These are phyloP conservation scores for Sanghuangporus baumii DNA, from an alignment of 1,284 basidiomycete species.

Conservation along the genomic window DNA sequence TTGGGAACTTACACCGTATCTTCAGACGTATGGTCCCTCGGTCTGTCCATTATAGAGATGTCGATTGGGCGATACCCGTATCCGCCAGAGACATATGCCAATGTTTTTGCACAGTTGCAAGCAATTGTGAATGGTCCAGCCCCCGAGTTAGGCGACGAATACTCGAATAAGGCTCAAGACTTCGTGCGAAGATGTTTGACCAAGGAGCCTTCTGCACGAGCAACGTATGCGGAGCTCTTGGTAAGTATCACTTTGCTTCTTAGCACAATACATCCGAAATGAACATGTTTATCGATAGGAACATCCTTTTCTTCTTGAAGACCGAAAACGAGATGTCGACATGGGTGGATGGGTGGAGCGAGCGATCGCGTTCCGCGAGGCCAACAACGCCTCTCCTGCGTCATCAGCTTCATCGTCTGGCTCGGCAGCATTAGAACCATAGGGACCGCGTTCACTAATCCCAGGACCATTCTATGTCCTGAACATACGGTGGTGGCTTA, in stretches of 20 bases:
- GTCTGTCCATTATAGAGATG: conserved; percentile 91
- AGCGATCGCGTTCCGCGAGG: conserved; percentile 47
- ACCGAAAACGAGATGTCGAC: conserved; percentile 59
- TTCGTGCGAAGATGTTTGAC: conserved; percentile 62
- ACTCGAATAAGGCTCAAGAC: conserved; percentile 48
- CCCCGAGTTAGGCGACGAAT: conserved; percentile 67
- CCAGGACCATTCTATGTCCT: neutral
- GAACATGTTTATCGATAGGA: conserved; percentile 28
- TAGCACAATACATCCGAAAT: neutral
- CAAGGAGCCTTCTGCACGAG: conserved; percentile 74
- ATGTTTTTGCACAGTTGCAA: conserved; percentile 93
- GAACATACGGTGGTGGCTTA: neutral
- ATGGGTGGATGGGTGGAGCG: conserved; percentile 77
- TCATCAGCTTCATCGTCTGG: conserved; percentile 1
- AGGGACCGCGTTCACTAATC: neutral
- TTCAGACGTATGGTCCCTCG: conserved; percentile 98
- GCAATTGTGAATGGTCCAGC: conserved; percentile 95
- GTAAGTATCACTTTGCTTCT: conserved; percentile 32
- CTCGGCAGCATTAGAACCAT: neutral
- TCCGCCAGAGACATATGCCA: conserved; percentile 96
- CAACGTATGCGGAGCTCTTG: conserved; percentile 82
- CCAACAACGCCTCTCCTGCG: conserved; percentile 3
- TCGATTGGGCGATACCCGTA: conserved; percentile 93
- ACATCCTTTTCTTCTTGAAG: conserved; percentile 66
- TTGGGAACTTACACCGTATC: conserved; percentile 92